Evolutionary conservation across 2,329 filamentous ascomycete genomes (phyloP).

Genomic region (Ciborinia camelliae): DNA sequence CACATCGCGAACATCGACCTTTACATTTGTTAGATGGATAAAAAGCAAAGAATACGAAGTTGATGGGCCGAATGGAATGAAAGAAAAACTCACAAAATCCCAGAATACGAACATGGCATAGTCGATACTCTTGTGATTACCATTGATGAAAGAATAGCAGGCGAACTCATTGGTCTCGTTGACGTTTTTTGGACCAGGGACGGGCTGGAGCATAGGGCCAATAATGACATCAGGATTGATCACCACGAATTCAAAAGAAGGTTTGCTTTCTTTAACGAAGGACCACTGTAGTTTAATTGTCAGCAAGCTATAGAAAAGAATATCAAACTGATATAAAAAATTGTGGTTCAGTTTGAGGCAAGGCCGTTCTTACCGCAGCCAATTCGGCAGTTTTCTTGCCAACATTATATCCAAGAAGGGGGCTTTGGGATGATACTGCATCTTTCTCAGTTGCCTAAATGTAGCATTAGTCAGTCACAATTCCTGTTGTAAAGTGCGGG

Average conservation of each 20-base stretch:
- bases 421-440: slow-evolving; percentile 42
- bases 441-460: slow-evolving; percentile 20
- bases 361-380: slow-evolving; percentile 42
- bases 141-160: slow-evolving; percentile 50
- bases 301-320: neutral
- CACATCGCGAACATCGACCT: slow-evolving; percentile 53
- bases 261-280: slow-evolving; percentile 49
- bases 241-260: slow-evolving; percentile 55
- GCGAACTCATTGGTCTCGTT: slow-evolving; percentile 63
- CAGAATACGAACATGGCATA: slow-evolving; percentile 21
- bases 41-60: neutral
- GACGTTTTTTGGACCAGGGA: slow-evolving; percentile 56
- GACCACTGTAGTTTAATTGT: slow-evolving; percentile 44
- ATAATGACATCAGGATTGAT: slow-evolving; percentile 61
- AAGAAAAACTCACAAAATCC: slow-evolving; percentile 38
- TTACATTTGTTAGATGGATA: neutral
- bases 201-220: slow-evolving; percentile 58
- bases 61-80: neutral
- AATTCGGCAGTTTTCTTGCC: slow-evolving; percentile 62
- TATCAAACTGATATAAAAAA: neutral
- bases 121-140: slow-evolving; percentile 44
- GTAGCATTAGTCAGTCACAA: neutral
- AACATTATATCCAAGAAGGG: slow-evolving; percentile 34
- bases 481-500: slow-evolving; percentile 39
- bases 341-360: neutral